These are phyloP conservation scores for Trichoderma koningii DNA, from an alignment of 2,329 filamentous ascomycete species.

Conservation along the genomic window DNA sequence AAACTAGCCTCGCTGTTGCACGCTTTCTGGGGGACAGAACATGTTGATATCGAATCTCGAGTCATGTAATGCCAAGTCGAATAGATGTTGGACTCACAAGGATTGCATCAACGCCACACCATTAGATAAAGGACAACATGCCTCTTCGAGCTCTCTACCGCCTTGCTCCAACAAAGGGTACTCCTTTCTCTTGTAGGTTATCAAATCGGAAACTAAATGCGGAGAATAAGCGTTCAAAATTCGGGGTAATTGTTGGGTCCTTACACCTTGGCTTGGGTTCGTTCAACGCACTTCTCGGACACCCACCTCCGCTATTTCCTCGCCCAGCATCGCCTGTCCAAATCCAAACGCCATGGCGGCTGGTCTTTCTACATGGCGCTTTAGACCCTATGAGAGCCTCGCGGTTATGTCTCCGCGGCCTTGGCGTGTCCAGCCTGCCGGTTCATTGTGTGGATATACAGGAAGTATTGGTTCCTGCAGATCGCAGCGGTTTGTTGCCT, in stretches of 20 bases:
- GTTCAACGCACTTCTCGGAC: background rate
- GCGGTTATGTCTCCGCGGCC: background rate
- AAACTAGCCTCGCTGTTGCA: background rate
- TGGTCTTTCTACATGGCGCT: background rate
- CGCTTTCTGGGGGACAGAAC: background rate
- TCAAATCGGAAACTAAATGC: too few species aligned
- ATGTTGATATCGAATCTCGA: background rate
- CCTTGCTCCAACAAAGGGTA: too few species aligned
- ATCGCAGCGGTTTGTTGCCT: background rate
- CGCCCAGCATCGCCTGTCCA: background rate
- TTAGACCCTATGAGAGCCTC: background rate
- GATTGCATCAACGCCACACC: too few species aligned
- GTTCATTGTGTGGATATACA: background rate
- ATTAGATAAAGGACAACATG: too few species aligned
- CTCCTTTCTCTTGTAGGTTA: too few species aligned
- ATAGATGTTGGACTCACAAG: background rate
- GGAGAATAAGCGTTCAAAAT: too few species aligned
- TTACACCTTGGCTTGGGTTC: too few species aligned
- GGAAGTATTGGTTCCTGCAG: background rate
- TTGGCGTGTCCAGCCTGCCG: background rate
- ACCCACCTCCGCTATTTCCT: background rate
- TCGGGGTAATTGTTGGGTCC: too few species aligned
- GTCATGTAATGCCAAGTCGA: background rate
- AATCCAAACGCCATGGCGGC: constrained; percentile 14
- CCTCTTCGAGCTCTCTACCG: too few species aligned